phyloP scores from a whole-genome alignment of 257 asterid genomes.

The Nicotiana obtusifolia region DNA sequence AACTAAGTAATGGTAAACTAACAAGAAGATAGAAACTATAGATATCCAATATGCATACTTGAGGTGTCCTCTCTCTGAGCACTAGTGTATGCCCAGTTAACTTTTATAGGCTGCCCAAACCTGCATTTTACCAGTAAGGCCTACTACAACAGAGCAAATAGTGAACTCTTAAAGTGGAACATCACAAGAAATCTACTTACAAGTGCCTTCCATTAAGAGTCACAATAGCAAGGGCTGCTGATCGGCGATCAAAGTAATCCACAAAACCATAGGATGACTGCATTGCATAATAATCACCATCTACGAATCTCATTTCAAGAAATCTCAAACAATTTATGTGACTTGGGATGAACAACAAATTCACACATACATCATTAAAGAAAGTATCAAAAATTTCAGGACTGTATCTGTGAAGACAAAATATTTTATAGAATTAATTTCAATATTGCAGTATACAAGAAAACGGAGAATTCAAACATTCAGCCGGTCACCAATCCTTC shows the following conservation, averaged over 20 bases:
- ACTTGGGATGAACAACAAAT: background rate
- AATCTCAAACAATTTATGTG: background rate
- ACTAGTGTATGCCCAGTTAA: slow-evolving; percentile 84
- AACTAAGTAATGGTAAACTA: background rate
- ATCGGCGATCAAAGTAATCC: slow-evolving; percentile 69
- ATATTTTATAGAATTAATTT: background rate
- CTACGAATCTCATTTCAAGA: background rate
- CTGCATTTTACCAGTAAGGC: slow-evolving; percentile 27
- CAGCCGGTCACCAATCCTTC: background rate
- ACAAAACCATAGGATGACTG: slow-evolving; percentile 90
- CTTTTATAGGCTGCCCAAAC: slow-evolving; percentile 81
- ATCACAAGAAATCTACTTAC: slow-evolving; percentile 31
- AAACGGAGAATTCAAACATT: background rate
- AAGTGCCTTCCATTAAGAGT: slow-evolving; percentile 68
- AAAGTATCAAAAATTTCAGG: background rate
- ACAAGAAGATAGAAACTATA: background rate
- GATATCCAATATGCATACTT: slow-evolving; percentile 27
- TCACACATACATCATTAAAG: background rate
- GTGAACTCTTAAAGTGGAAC: background rate
- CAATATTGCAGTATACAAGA: background rate
- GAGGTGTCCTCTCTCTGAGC: slow-evolving; percentile 80
- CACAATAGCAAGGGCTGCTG: slow-evolving; percentile 66
- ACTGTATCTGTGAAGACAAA: background rate
- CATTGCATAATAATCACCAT: slow-evolving; percentile 10
- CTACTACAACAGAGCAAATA: background rate